A percentile compares a stretch with the other conserved stretches of the same genome.
Evolutionary conservation across 2,329 filamentous ascomycete genomes (phyloP).

Genomic region (Fusarium tuaranense): DNA sequence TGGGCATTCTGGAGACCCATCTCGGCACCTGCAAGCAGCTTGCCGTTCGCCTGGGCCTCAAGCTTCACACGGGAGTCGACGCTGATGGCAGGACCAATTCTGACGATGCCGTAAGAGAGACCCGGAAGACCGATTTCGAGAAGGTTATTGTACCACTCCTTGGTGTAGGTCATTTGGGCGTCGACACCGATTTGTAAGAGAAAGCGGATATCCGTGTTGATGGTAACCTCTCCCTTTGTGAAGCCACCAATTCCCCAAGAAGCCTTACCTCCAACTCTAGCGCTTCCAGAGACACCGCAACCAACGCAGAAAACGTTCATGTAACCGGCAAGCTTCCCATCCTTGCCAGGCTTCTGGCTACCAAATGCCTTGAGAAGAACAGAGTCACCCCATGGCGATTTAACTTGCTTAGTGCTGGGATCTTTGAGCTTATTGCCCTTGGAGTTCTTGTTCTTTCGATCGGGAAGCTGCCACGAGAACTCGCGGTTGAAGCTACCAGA

Average conservation of each 20-base stretch:
- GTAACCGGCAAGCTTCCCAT: constrained; percentile 25
- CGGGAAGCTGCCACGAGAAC: constrained; percentile 35
- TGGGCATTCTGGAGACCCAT: constrained; percentile 44
- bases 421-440: constrained; percentile 30
- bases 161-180: not conserved
- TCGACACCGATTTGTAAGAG: not conserved
- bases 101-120: not conserved
- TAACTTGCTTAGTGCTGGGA: constrained; percentile 29
- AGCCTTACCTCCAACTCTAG: constrained; percentile 43
- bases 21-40: constrained; percentile 46
- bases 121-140: not conserved
- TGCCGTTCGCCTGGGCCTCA: constrained; percentile 40
- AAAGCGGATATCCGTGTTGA: not conserved
- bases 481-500: constrained; percentile 23
- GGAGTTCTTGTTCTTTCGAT: constrained; percentile 16
- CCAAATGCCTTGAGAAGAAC: constrained; percentile 46
- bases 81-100: not conserved
- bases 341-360: constrained; percentile 12
- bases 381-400: constrained; percentile 46
- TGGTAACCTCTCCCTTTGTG: not conserved
- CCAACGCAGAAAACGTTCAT: constrained; percentile 48
- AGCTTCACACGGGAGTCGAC: constrained; percentile 15
- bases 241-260: constrained; percentile 18
- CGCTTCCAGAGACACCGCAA: constrained; percentile 45
- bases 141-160: not conserved